Percentiles rank a stretch among this genome's conserved stretches.
These are phyloP conservation scores for Prosopis cineraria DNA, from an alignment of 306 rosid species.

Conservation along the genomic window DNA sequence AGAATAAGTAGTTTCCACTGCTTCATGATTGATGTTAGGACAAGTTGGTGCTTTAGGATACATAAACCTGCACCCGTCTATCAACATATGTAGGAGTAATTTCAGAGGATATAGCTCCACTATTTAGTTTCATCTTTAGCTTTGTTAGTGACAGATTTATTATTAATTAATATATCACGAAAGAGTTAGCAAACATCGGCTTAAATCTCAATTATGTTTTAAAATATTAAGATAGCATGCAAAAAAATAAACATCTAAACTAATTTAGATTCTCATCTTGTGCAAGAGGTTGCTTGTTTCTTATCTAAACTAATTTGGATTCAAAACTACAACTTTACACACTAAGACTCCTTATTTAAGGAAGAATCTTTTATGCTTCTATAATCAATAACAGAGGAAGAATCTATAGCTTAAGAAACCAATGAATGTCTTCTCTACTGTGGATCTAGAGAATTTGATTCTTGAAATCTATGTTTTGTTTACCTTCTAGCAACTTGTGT, in stretches of 20 bases:
- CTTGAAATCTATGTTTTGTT: no score
- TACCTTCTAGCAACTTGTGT: no score
- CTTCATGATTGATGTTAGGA: slow-evolving; percentile 34
- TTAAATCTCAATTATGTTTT: not conserved
- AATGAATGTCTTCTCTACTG: no score
- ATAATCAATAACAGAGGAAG: not conserved
- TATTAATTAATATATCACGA: not conserved
- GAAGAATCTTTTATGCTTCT: not conserved
- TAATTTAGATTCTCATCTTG: slow-evolving; percentile 21
- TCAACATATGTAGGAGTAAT: slow-evolving; percentile 29
- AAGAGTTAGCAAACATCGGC: not conserved
- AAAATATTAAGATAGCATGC: not conserved
- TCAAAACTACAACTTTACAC: not conserved
- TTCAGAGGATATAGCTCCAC: slow-evolving; percentile 20
- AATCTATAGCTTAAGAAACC: not conserved
- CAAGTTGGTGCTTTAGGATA: not conserved
- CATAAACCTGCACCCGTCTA: slow-evolving; percentile 14
- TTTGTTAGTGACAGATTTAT: not conserved
- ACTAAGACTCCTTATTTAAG: not conserved
- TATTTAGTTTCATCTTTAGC: not conserved
- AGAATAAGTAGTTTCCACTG: slow-evolving; percentile 6
- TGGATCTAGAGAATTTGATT: no score
- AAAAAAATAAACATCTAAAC: not conserved
- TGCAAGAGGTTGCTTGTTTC: not conserved
- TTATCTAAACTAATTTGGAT: slow-evolving; percentile 19